Base-by-base conservation (phyloP, 805 yeast species). In the Saturnispora gosingensis region DNA sequence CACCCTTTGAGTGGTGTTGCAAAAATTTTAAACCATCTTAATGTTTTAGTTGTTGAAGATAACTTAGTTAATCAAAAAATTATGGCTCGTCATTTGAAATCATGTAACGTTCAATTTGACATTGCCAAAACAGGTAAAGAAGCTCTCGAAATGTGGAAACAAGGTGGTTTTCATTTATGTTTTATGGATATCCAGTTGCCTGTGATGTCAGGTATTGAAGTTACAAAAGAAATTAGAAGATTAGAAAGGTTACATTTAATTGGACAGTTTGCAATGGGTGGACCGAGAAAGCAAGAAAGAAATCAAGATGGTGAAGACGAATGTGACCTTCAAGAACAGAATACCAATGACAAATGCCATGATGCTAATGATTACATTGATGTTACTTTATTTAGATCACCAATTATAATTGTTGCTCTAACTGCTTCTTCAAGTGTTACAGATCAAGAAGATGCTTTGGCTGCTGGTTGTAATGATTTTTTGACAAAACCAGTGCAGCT, bases 141-240 rank as follows among this genome's bases (percentile, higher is more conserved):
- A 62, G 99, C 99, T 1, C 78, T 93, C 2, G 95, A 89, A 56
- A 86, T 83, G 67, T 93, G 98, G 98, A 76, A 88, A 57, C 81
- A 78, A 54, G 99, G 99, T 11, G 97, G 97, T 0, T 88, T 86
- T 62, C 98, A 93, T 65, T 72, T 93, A 56, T 95, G 95, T 39
- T 76, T 93, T 43, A 93, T 93, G 99, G 99, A 93, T 72, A 86
- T 93, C 61, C 98, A 93, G 68, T 73, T 93, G 51, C 99, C 99
- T 0, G 95, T 89, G 2, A 82, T 91, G 74, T 87, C 97, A 1
- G 99, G 99, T 34, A 79, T 93, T 35, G 97, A 91, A 55, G 98
- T 96, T 3, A 86, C 98, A 2, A 84, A 85, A 61, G 96, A 88
- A 60, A 93, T 93, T 40, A 74, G 99, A 50, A 74, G 90, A 46